Evolutionary conservation across 768 basidiomycete genomes (phyloP).

Genomic region (Cyathus striatus): DNA sequence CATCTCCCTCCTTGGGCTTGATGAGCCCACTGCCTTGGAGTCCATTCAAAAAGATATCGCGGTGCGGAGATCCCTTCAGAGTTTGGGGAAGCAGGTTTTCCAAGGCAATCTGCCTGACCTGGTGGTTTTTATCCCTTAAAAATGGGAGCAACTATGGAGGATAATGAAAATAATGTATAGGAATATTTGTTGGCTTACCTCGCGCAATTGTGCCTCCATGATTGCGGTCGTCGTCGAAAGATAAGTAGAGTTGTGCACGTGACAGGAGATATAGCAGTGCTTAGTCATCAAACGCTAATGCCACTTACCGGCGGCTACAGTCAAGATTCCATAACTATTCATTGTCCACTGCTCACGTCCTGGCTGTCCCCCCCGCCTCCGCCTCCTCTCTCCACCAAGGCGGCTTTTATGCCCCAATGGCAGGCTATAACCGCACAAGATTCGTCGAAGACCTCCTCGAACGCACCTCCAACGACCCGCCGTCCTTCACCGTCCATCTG

Average conservation of each 20-base stretch:
- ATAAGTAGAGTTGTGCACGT: conserved; percentile 27
- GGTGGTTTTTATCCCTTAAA: conserved; percentile 79
- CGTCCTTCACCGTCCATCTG: conserved; percentile 78
- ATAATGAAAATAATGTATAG: conserved; percentile 1
- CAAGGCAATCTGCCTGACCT: conserved; percentile 83
- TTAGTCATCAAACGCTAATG: neutral
- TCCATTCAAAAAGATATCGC: conserved; percentile 70
- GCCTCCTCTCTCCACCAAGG: too few species aligned
- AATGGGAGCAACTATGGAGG: conserved; percentile 71
- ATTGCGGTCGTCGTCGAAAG: conserved; percentile 4
- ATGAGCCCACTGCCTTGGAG: conserved; percentile 53
- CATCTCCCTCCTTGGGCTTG: conserved; percentile 55
- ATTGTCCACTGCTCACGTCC: neutral
- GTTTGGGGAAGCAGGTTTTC: conserved; percentile 81
- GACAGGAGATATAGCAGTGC: conserved; percentile 11
- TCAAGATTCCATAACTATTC: too few species aligned
- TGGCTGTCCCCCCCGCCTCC: too few species aligned
- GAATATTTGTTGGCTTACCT: conserved; percentile 24
- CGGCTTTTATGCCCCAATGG: conserved; percentile 39
- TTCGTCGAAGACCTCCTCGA: conserved; percentile 57
- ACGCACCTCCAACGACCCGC: conserved; percentile 46
- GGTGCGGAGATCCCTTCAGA: conserved; percentile 60
- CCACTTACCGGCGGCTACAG: too few species aligned
- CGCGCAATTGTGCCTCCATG: conserved; percentile 43
- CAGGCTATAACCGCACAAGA: conserved; percentile 71